These are phyloP conservation scores for Lathyrus sativus DNA, from an alignment of 306 rosid genomes.

Conservation along the genomic window DNA sequence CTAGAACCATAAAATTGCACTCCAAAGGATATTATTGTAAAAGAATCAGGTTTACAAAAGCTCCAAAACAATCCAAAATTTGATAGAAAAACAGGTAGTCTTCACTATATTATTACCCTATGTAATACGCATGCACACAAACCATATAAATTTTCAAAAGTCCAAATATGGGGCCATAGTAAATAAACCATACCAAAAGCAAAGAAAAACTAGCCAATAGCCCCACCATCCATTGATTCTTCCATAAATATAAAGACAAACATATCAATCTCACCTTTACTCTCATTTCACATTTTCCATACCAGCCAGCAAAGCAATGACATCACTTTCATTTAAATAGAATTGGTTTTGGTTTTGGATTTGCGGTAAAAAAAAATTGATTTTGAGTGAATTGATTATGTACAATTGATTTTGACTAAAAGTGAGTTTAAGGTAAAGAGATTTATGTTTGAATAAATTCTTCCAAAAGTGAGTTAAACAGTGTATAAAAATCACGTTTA, in stretches of 20 bases:
- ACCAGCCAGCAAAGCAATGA: background rate
- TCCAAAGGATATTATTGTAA: background rate
- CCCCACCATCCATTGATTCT: background rate
- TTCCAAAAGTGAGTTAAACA: too few species aligned
- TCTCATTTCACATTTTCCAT: conserved; percentile 2
- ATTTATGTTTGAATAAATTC: too few species aligned
- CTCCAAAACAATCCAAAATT: background rate
- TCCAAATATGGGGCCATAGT: too few species aligned
- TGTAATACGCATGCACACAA: background rate
- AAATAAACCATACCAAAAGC: too few species aligned
- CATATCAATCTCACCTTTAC: background rate
- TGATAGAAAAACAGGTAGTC: background rate
- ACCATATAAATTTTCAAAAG: background rate
- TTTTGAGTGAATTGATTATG: too few species aligned
- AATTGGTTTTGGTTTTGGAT: background rate
- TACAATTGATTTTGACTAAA: too few species aligned
- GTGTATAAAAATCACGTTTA: too few species aligned
- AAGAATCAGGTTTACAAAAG: background rate
- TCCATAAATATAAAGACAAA: background rate
- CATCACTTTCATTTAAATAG: background rate
- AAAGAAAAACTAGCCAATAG: too few species aligned
- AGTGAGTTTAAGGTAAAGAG: too few species aligned
- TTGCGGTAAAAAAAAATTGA: too few species aligned
- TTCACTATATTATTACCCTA: background rate
- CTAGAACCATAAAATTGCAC: background rate